These are phyloP conservation scores for Sesbania bispinosa DNA, from an alignment of 306 rosid genomes.

Conservation along the genomic window DNA sequence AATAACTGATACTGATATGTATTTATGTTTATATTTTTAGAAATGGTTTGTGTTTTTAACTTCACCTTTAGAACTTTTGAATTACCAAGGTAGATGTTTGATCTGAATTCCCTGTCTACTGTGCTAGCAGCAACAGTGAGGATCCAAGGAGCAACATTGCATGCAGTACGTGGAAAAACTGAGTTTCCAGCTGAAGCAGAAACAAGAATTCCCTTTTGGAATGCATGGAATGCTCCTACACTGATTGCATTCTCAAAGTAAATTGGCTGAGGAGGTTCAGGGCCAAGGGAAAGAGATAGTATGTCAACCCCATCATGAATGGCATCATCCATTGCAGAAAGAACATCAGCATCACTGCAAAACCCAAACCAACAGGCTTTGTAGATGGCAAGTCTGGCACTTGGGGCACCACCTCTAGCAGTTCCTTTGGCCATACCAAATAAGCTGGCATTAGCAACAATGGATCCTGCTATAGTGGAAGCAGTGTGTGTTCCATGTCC, in stretches of 20 bases:
- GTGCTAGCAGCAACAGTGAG: slow-evolving; percentile 78
- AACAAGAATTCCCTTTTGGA: slow-evolving; percentile 57
- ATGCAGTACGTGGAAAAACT: slow-evolving; percentile 54
- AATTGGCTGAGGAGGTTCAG: slow-evolving; percentile 51
- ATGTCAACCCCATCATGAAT: slow-evolving; percentile 68
- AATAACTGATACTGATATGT: background rate
- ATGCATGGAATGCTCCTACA: slow-evolving; percentile 69
- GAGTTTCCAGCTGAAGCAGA: slow-evolving; percentile 81
- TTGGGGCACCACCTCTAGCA: slow-evolving; percentile 65
- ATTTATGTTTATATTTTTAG: background rate
- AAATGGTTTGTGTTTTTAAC: background rate
- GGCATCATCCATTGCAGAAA: slow-evolving; percentile 65
- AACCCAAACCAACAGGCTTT: slow-evolving; percentile 65
- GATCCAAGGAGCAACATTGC: slow-evolving; percentile 79
- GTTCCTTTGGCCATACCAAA: slow-evolving; percentile 60
- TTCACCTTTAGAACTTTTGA: slow-evolving; percentile 57
- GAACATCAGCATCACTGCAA: slow-evolving; percentile 60
- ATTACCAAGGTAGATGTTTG: slow-evolving; percentile 58
- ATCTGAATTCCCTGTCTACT: slow-evolving; percentile 52
- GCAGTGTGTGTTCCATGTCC: slow-evolving; percentile 83
- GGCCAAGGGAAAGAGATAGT: slow-evolving; percentile 69
- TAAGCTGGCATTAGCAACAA: slow-evolving; percentile 44
- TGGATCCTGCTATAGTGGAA: slow-evolving; percentile 69
- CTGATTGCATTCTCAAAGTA: slow-evolving; percentile 46
- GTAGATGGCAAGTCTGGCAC: slow-evolving; percentile 68